These are phyloP conservation scores for Allium sativum DNA, from an alignment of 106 monocot species.

Conservation along the genomic window DNA sequence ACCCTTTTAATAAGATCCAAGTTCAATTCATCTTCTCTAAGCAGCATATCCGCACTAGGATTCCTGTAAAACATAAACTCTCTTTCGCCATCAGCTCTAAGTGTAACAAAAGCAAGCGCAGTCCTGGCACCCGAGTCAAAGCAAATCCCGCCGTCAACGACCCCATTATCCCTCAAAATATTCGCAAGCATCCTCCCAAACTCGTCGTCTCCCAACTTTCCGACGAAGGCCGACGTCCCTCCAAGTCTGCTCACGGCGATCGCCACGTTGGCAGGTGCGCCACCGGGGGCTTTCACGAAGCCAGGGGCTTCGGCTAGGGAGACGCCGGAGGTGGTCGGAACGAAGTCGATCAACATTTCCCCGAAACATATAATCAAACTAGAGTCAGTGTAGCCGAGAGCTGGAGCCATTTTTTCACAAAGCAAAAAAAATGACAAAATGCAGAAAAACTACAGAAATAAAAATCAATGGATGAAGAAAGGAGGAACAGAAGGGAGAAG, in stretches of 20 bases:
- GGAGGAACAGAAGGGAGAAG: too few relatives aligned
- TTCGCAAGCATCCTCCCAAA: constrained; percentile 66
- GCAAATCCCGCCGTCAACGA: constrained; percentile 37
- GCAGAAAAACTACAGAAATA: too few relatives aligned
- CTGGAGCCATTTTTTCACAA: background rate
- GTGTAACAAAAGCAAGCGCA: constrained; percentile 57
- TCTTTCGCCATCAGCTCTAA: constrained; percentile 52
- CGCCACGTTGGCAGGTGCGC: constrained; percentile 20
- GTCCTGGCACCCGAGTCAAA: constrained; percentile 54
- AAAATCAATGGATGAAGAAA: too few relatives aligned
- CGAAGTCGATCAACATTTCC: constrained; percentile 28
- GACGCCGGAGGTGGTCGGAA: constrained; percentile 13
- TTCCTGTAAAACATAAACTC: constrained; percentile 75
- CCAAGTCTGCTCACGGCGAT: constrained; percentile 20
- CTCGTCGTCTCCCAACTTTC: constrained; percentile 68
- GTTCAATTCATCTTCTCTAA: constrained; percentile 43
- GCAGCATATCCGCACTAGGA: constrained; percentile 62
- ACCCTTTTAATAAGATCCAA: constrained; percentile 48
- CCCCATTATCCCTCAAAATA: constrained; percentile 48
- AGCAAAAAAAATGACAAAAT: too few relatives aligned
- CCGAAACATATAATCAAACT: constrained; percentile 16
- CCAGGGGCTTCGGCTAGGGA: constrained; percentile 18
- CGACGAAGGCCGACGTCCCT: constrained; percentile 44
- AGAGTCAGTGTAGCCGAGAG: background rate
- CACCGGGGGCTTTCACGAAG: constrained; percentile 23